Evolutionary conservation across 2,329 filamentous ascomycete genomes (phyloP), one percentile per base, ranked within the genome.

Genomic region (Penicillium sp.): DNA sequence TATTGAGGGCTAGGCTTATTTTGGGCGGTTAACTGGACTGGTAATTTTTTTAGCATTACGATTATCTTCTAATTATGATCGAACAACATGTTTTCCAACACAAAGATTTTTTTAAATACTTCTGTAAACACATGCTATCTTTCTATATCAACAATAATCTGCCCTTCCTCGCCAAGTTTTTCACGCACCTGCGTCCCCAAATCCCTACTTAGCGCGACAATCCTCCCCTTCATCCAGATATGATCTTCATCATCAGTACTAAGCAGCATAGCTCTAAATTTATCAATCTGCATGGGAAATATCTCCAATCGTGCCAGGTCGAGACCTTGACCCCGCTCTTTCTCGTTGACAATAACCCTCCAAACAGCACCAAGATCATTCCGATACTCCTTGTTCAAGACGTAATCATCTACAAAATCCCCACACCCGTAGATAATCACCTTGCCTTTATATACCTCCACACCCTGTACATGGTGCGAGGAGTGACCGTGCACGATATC

Each of bases 391-490:
- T 45, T 48, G 49, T 67, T 60, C n/a, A 75, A 14, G 3, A 67
- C 69, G 65, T 76, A 76, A 60, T 76, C 74, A 60, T 77, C 73
- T n/a, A 77, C 69, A 57, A 76, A 77, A 56, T 76, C 73, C 1
- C 74, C 74, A 53, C 74, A 77, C 0, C 74, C 74, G 37, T 76
- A 77, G 2, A 76, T 70, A 42, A 76, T 70, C 9, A 75, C 37
- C 42, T 64, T 70, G 0, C 70, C 68, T 1, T 63, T 65, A 52
- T 74, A 74, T 19, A 63, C 57, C 57, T 77, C 74, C 3, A 75
- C 72, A 0, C 74, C 74, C 59, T 77, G 74, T 3, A 75, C 52
- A 61, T 77, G 74, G 62, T 77, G 74, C 28, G 71, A 70, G 6
- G 72, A 76, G 43, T 76, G 74, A 0, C 74, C 74, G 48, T 77